These are phyloP conservation scores for Phaeosphaeria sp. DNA, from an alignment of 2,329 filamentous ascomycete species.

Conservation along the genomic window DNA sequence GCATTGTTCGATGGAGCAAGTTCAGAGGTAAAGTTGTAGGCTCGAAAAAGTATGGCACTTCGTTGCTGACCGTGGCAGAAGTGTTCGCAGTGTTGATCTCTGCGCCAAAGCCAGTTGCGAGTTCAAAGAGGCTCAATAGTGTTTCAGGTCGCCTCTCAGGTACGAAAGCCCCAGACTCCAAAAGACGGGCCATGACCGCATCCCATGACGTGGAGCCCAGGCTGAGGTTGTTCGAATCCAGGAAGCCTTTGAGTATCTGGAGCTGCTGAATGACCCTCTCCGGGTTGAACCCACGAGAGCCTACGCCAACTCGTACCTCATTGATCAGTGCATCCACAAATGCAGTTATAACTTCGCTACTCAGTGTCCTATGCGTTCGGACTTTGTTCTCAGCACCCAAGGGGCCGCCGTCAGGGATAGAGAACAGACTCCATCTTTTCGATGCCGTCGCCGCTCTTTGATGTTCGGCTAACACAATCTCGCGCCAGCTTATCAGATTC, in stretches of 20 bases:
- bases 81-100: slow-evolving; percentile 48
- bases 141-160: slow-evolving; percentile 54
- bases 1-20: slow-evolving; percentile 52
- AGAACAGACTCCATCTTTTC: slow-evolving; percentile 34
- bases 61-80: slow-evolving; percentile 20
- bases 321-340: slow-evolving; percentile 61
- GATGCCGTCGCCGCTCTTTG: slow-evolving; percentile 20
- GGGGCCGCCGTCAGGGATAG: slow-evolving; percentile 19
- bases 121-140: slow-evolving; percentile 48
- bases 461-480: slow-evolving; percentile 44
- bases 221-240: slow-evolving; percentile 46
- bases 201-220: slow-evolving; percentile 54
- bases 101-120: slow-evolving; percentile 51
- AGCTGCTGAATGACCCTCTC: slow-evolving; percentile 44
- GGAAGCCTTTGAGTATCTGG: slow-evolving; percentile 45
- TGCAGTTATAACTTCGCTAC: slow-evolving; percentile 63
- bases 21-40: slow-evolving; percentile 52
- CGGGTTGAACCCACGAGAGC: slow-evolving; percentile 46
- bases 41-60: slow-evolving; percentile 52
- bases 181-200: slow-evolving; percentile 56
- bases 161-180: slow-evolving; percentile 56
- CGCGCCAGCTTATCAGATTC: slow-evolving; percentile 51
- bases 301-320: slow-evolving; percentile 52
- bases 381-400: slow-evolving; percentile 31
- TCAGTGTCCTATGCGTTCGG: slow-evolving; percentile 57